Percentiles rank a stretch among this genome's conserved stretches.
phyloP scores from a whole-genome alignment of 371 early-diverging fungal species.

The Dichotomocladium elegans region DNA sequence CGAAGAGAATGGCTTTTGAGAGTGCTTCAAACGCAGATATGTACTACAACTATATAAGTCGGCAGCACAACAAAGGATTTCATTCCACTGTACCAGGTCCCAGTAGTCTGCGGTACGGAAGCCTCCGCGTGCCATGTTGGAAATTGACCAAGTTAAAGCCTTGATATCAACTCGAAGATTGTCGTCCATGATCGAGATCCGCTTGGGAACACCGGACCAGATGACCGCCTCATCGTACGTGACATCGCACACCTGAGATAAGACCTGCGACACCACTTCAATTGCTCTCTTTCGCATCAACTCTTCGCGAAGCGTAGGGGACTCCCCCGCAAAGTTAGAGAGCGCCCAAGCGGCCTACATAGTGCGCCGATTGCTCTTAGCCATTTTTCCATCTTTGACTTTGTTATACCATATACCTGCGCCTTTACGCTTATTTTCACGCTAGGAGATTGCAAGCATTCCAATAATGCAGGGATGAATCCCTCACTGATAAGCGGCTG shows the following conservation, averaged over 20 bases:
- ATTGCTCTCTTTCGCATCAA: slow-evolving; percentile 21
- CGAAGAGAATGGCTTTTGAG: slow-evolving; percentile 41
- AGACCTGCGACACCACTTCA: slow-evolving; percentile 4
- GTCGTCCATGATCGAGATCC: slow-evolving; percentile 13
- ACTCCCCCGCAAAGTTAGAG: slow-evolving; percentile 46
- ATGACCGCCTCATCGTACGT: background rate
- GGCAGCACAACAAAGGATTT: background rate
- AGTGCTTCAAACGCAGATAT: slow-evolving; percentile 47
- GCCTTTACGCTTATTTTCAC: slow-evolving; percentile 26
- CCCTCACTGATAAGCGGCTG: slow-evolving; percentile 38
- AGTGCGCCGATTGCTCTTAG: too few relatives aligned
- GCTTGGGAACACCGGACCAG: background rate
- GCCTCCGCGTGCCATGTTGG: slow-evolving; percentile 48
- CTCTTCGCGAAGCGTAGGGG: slow-evolving; percentile 29
- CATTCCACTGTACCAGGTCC: slow-evolving; percentile 15
- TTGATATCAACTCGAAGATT: slow-evolving; percentile 27
- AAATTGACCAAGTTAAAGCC: slow-evolving; percentile 36
- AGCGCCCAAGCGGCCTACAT: slow-evolving; percentile 43
- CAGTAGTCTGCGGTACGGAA: slow-evolving; percentile 34
- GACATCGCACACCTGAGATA: slow-evolving; percentile 3
- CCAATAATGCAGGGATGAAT: slow-evolving; percentile 35
- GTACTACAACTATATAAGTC: too few relatives aligned
- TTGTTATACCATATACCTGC: slow-evolving; percentile 26
- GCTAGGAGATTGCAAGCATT: slow-evolving; percentile 9
- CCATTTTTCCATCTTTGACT: background rate